Base-by-base conservation (phyloP, 495 filamentous ascomycete species). In the Oleoguttula mirabilis region DNA sequence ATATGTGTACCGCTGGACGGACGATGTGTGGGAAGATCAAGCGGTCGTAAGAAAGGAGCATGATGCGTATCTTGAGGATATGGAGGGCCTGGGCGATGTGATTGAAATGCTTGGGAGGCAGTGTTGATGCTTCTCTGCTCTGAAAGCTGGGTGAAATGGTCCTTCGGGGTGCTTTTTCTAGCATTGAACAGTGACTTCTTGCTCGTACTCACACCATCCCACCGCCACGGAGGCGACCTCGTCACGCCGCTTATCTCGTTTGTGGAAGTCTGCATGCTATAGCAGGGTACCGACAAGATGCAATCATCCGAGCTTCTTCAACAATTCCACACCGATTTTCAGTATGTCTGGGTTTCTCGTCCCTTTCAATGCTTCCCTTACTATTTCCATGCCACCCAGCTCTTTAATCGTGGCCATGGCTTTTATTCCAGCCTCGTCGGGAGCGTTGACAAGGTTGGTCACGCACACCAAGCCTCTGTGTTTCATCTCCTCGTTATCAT, bases 401-500 rank as follows among this genome's bases (percentile, higher is more conserved):
- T 47, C 38, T 35, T 44, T 47, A 19, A 52, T 38, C 19, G 22
- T 21, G 21, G 16, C 21, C 11, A 34, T 21, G 3, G 28, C 49
- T 24, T 16, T 47, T 12, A 55, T 48, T 20, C 75, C 75, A 11
- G 63, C 60, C 28, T 70, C 66, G 2, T 69, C 76, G 12, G 69
- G 66, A 10, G 64, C 63, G 3, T 57, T 54, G 3, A 75, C 50
- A 55, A 84, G 63, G 50, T 82, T 85, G 45, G 70, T 66, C 23
- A 94, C 59, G 47, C 82, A 79, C 19, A 88, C 84, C 3, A 80
- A 71, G 0, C 86, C 90, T 11, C 90, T 65, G 55, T 92, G 82
- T 35, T 76, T 67, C 19, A 94, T 55, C 35, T 80, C 81, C 44
- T 84, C 80, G 41, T 72, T 72, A 12, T 82, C 77, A 46, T 94